phyloP scores from a whole-genome alignment of 176 grass and related monocot genomes.

The Guadua angustifolia region DNA sequence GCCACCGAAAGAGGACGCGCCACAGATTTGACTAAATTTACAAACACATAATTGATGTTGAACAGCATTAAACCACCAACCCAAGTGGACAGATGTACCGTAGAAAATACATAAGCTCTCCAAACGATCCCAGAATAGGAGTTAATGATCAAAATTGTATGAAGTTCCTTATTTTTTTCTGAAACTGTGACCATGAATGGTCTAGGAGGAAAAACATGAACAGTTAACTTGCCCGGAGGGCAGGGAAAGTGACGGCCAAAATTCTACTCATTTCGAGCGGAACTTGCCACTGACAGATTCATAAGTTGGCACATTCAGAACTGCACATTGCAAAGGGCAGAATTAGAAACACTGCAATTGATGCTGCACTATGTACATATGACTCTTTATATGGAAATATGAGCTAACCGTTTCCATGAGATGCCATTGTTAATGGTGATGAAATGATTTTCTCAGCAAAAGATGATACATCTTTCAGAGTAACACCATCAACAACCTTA shows the following conservation, averaged over 20 bases:
- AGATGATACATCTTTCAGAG: conserved; percentile 74
- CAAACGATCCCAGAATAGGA: neutral
- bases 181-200: conserved; percentile 45
- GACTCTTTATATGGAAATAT: neutral
- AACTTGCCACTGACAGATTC: conserved; percentile 89
- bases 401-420: conserved; percentile 80
- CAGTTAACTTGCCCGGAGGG: conserved; percentile 49
- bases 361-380: conserved; percentile 17
- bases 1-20: conserved; percentile 16
- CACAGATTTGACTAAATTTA: conserved; percentile 43
- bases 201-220: conserved; percentile 42
- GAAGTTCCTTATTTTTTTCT: conserved; percentile 44
- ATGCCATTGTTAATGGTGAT: conserved; percentile 86
- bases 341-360: conserved; percentile 6
- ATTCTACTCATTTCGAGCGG: conserved; percentile 58
- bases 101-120: neutral
- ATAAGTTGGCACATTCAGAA: conserved; percentile 78
- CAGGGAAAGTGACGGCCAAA: conserved; percentile 3
- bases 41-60: conserved; percentile 19
- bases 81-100: conserved; percentile 13
- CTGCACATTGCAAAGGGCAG: conserved; percentile 43
- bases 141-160: conserved; percentile 50
- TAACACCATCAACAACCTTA: conserved; percentile 72
- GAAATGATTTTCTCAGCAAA: conserved; percentile 84
- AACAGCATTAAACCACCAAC: conserved; percentile 36